A percentile compares a stretch with the other conserved stretches of the same genome.
Evolutionary conservation across 2,329 filamentous ascomycete species (phyloP).

Genomic region (Cladosporium cucumerinum): DNA sequence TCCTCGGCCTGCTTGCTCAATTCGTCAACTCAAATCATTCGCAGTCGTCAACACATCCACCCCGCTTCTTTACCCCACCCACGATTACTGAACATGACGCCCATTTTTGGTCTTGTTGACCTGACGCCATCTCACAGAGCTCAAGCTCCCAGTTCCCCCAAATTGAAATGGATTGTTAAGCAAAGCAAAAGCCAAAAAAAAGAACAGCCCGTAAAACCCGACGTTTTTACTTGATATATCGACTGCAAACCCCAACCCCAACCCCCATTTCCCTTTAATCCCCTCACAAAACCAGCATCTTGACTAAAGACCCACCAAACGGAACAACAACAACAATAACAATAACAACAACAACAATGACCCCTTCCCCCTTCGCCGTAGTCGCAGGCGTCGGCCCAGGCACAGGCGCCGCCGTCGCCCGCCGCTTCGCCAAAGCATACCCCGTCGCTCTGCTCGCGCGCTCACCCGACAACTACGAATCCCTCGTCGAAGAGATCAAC

Average conservation of each 20-base stretch:
- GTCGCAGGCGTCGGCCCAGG: constrained; percentile 71
- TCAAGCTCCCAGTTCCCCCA: background rate
- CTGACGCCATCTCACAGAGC: constrained; percentile 5
- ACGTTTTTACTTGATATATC: background rate
- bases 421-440: constrained; percentile 61
- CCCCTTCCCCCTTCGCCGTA: constrained; percentile 60
- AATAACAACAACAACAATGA: constrained; percentile 33
- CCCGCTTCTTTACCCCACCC: background rate
- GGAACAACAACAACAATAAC: background rate
- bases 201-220: background rate
- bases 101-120: background rate
- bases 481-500: constrained; percentile 68
- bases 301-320: background rate
- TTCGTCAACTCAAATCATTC: background rate
- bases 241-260: too few species aligned
- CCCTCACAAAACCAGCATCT: background rate
- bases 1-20: background rate
- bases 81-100: constrained; percentile 3
- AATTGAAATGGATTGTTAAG: constrained; percentile 14
- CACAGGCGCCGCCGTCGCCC: constrained; percentile 61
- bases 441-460: constrained; percentile 73
- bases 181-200: background rate
- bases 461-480: constrained; percentile 60
- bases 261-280: background rate
- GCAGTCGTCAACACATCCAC: background rate